These are phyloP conservation scores for Claviceps arundinis DNA, from an alignment of 2,329 filamentous ascomycete genomes.

Conservation along the genomic window DNA sequence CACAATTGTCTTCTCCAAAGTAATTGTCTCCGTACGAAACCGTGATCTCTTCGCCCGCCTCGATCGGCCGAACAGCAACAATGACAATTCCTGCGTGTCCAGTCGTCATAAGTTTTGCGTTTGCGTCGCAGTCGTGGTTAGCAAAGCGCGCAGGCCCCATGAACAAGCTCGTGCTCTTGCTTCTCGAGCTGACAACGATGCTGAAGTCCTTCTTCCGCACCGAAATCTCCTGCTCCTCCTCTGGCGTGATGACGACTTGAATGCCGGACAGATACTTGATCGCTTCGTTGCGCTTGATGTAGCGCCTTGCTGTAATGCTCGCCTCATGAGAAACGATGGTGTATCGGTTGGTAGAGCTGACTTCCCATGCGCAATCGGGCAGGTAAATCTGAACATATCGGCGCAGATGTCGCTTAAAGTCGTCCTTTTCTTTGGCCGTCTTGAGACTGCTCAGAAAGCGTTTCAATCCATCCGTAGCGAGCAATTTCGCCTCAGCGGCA, in stretches of 20 bases:
- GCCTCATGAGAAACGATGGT: constrained; percentile 86
- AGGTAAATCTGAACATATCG: constrained; percentile 90
- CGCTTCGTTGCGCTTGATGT: constrained; percentile 68
- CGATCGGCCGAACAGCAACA: constrained; percentile 68
- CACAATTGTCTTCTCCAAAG: constrained; percentile 88
- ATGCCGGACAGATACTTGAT: constrained; percentile 88
- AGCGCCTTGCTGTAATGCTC: constrained; percentile 65
- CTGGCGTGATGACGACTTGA: constrained; percentile 80
- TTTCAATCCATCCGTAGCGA: constrained; percentile 59
- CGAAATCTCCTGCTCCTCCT: constrained; percentile 76
- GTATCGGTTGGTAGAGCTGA: constrained; percentile 83
- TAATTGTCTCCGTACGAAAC: constrained; percentile 94
- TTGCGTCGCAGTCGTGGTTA: constrained; percentile 92
- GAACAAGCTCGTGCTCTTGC: constrained; percentile 82
- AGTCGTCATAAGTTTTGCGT: constrained; percentile 73
- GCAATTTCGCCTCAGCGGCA: constrained; percentile 57
- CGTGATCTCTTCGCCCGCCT: constrained; percentile 85
- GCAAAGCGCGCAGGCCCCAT: constrained; percentile 91
- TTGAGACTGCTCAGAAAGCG: constrained; percentile 57
- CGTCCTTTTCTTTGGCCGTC: constrained; percentile 67
- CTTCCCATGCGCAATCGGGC: constrained; percentile 88
- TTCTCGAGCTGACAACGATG: constrained; percentile 85
- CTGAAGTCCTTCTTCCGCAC: constrained; percentile 85
- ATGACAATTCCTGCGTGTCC: constrained; percentile 84
- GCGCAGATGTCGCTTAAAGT: constrained; percentile 73